Evolutionary conservation across 495 filamentous ascomycete species (phyloP).

Genomic region (Achaetomiella virescens): DNA sequence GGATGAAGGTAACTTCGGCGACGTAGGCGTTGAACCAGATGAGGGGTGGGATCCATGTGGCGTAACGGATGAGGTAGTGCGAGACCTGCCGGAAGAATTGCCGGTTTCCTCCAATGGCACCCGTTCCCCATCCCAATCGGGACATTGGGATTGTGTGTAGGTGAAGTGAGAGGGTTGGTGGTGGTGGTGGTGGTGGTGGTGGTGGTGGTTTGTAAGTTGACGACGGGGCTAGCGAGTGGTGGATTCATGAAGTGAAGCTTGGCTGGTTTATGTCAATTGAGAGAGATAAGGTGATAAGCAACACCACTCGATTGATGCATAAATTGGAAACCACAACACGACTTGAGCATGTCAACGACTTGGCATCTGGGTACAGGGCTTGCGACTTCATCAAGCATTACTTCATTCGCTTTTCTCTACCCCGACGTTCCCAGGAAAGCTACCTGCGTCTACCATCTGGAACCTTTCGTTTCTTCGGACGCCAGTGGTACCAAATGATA

Average conservation of each 20-base stretch:
- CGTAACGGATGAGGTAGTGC: slow-evolving; percentile 46
- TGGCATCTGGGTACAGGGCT: too few species aligned
- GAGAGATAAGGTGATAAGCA: slow-evolving; percentile 1
- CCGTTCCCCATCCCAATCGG: slow-evolving; percentile 30
- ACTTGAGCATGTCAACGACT: too few species aligned
- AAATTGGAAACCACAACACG: background rate
- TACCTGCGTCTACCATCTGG: slow-evolving; percentile 14
- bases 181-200: too few species aligned
- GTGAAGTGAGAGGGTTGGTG: background rate
- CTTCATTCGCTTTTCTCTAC: slow-evolving; percentile 12
- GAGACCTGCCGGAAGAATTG: slow-evolving; percentile 33
- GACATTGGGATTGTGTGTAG: background rate
- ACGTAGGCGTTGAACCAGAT: slow-evolving; percentile 61
- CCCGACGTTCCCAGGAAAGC: background rate
- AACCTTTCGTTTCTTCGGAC: slow-evolving; percentile 16
- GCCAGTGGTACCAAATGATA: slow-evolving; percentile 8
- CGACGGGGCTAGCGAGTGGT: background rate
- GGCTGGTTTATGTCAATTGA: background rate
- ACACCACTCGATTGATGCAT: slow-evolving; percentile 5
- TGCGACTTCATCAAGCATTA: background rate
- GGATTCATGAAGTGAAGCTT: background rate
- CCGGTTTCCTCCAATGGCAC: slow-evolving; percentile 14
- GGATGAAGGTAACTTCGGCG: slow-evolving; percentile 55
- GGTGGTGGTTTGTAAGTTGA: background rate
- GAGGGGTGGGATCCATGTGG: slow-evolving; percentile 56